phyloP scores from a whole-genome alignment of 2,329 filamentous ascomycete genomes.

The Aspergillus terreus region DNA sequence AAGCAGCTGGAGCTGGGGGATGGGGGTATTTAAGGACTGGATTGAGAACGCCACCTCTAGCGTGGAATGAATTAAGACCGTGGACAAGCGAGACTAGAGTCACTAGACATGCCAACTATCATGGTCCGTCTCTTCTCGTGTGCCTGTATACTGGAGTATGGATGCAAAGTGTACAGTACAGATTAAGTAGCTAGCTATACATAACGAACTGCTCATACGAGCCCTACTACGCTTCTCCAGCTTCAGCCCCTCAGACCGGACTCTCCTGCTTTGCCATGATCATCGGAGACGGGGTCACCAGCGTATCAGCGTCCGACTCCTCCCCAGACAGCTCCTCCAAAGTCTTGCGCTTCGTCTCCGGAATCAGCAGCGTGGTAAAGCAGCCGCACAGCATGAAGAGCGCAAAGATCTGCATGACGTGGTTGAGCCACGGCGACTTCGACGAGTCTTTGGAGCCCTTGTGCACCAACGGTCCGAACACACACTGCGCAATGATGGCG shows the following conservation, averaged over 20 bases:
- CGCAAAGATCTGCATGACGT: constrained; percentile 73
- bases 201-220: too few relatives aligned
- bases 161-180: too few relatives aligned
- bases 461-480: constrained; percentile 61
- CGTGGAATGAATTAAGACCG: not conserved
- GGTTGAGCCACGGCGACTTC: constrained; percentile 64
- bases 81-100: too few relatives aligned
- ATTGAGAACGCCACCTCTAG: not conserved
- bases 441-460: constrained; percentile 53
- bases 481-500: constrained; percentile 63
- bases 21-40: not conserved
- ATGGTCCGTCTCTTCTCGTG: too few relatives aligned
- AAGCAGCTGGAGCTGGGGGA: not conserved
- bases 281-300: not conserved
- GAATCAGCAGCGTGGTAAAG: constrained; percentile 67
- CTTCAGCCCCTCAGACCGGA: not conserved
- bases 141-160: too few relatives aligned
- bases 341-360: constrained; percentile 71
- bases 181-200: too few relatives aligned
- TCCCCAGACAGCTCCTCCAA: constrained; percentile 69
- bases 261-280: not conserved
- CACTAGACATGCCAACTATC: too few relatives aligned
- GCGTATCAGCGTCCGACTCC: constrained; percentile 23
- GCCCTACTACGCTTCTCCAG: too few relatives aligned
- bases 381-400: constrained; percentile 75